Percentiles rank a stretch among this genome's conserved stretches.
These are phyloP conservation scores for Heritiera littoralis DNA, from an alignment of 345 rosid genomes.

Conservation along the genomic window DNA sequence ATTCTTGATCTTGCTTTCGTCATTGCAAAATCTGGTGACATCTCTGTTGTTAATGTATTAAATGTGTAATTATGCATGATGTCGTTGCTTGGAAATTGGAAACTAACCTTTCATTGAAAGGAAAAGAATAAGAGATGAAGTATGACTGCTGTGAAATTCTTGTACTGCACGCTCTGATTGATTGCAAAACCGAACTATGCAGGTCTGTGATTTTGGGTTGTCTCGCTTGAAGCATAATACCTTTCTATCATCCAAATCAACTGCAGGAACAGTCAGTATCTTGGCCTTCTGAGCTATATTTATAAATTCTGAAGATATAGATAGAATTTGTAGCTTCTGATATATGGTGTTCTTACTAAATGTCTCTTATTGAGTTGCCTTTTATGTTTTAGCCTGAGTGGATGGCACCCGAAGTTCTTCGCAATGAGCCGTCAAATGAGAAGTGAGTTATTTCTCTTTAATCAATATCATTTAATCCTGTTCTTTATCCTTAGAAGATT, in stretches of 20 bases:
- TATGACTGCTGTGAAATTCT: background rate
- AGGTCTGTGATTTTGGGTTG: conserved; percentile 97
- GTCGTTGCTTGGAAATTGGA: conserved; percentile 13
- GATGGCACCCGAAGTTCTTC: conserved; percentile 99
- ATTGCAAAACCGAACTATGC: conserved; percentile 27
- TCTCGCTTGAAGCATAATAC: conserved; percentile 98
- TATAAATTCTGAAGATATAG: conserved; percentile 1
- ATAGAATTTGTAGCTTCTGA: conserved; percentile 8
- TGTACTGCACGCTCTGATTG: background rate
- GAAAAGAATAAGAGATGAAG: background rate
- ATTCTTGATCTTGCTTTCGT: background rate
- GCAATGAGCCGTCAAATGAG: conserved; percentile 93
- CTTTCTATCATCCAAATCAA: conserved; percentile 94
- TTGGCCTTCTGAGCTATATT: background rate
- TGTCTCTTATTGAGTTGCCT: conserved; percentile 35
- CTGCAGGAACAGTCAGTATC: conserved; percentile 90
- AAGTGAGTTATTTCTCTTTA: conserved; percentile 59
- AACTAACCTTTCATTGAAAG: background rate
- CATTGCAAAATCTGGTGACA: background rate
- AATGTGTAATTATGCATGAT: background rate
- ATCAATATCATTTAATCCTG: background rate
- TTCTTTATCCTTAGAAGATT: background rate
- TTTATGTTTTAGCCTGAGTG: conserved; percentile 76
- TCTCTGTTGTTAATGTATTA: background rate
- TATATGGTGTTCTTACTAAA: conserved; percentile 7